These are phyloP conservation scores for Aulographum hederae DNA, from an alignment of 2,329 filamentous ascomycete species.

Conservation along the genomic window DNA sequence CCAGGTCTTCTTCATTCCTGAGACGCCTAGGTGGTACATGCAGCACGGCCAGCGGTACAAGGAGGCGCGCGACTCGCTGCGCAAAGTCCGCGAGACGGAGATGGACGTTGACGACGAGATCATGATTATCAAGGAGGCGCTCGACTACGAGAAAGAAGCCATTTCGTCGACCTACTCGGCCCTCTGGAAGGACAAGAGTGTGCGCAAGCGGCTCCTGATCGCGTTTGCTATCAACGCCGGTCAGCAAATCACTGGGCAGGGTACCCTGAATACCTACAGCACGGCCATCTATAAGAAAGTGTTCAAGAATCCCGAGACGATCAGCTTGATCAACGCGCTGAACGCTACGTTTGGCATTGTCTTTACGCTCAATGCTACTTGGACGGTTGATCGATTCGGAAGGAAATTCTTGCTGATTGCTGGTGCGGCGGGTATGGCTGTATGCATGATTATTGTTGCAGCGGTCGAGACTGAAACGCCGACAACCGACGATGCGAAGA, in stretches of 20 bases:
- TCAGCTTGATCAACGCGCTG: constrained; percentile 56
- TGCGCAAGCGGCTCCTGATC: constrained; percentile 47
- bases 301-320: constrained; percentile 38
- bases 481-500: constrained; percentile 32
- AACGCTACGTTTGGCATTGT: constrained; percentile 57
- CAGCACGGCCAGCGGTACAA: constrained; percentile 41
- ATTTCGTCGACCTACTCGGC: constrained; percentile 44
- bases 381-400: constrained; percentile 55
- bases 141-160: constrained; percentile 55
- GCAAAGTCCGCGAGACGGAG: constrained; percentile 43
- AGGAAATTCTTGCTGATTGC: constrained; percentile 52
- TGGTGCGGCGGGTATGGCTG: constrained; percentile 48
- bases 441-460: constrained; percentile 51
- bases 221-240: constrained; percentile 51
- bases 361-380: constrained; percentile 55
- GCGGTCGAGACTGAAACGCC: constrained; percentile 40
- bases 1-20: constrained; percentile 47
- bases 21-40: constrained; percentile 51
- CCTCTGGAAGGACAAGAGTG: constrained; percentile 50
- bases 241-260: constrained; percentile 56
- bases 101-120: constrained; percentile 51
- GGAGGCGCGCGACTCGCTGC: constrained; percentile 38
- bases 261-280: constrained; percentile 54
- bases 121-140: constrained; percentile 43
- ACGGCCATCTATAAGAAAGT: constrained; percentile 59